Base-by-base conservation (phyloP, 164 flowering plant species). In the Chimonanthus salicifolius region DNA sequence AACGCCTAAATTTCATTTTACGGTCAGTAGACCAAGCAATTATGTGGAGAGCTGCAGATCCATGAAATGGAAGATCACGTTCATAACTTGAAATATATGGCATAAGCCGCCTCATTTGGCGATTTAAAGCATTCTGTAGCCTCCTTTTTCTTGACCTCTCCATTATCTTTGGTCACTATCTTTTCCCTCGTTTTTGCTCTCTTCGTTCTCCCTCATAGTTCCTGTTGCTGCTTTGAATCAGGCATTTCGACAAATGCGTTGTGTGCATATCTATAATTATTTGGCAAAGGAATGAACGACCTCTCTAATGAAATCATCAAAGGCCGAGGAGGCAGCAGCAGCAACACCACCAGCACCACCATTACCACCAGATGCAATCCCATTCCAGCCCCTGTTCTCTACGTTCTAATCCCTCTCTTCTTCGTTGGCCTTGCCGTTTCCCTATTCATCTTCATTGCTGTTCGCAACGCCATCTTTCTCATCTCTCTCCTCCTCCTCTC, bases 401-500 rank as follows among this genome's bases (percentile, higher is more conserved):
- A 46, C 77, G 60, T 83, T 16, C 78, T 89, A 21, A 1, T 81
- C 10, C 13, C 82, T 54, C 82, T 87, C 58, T 84, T 85, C 80
- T 9, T 79, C 7, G 1, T 80, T 33, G 87, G 82, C 18, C 69
- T 87, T 9, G 76, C 78, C 0, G 75, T 85, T 77, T 85, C 89
- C 58, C 33, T 81, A 50, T 83, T 86, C 83, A 84, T 89, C 74
- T 83, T 85, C 60, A 64, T 83, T n/a, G 83, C 73, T 16, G 88
- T 89, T 49, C 89, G 76, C 84, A 86, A 87, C 75, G 83, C 86
- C 68, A 7, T 75, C 72, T 83, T 89, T 74, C 78, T 89, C 64
- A 62, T 86, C 68, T 68, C 74, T 62, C 58, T 83, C 49, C 79
- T 85, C 45, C 16, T 74, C 1, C 85, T 89, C 71, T 83, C 82